Conservation (phyloP, 1,139 yeast species). For the Lizanozyma gosingica region DNA sequence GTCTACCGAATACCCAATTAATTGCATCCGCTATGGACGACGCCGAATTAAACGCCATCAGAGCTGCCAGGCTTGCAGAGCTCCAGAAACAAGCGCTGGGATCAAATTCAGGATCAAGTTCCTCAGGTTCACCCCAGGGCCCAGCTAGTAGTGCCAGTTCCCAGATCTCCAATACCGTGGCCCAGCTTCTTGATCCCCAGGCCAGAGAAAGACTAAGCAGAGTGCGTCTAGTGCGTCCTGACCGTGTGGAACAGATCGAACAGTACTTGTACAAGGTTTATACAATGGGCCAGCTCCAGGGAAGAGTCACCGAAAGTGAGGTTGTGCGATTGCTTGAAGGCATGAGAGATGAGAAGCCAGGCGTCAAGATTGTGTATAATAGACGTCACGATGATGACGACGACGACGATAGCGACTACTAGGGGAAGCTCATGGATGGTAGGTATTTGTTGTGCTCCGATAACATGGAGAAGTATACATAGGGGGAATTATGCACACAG, state of each 20-base stretch:
- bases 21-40: constrained; percentile 57
- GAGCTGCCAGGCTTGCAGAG: constrained; percentile 82
- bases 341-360: background rate
- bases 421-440: constrained; percentile 21
- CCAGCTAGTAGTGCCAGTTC: constrained; percentile 11
- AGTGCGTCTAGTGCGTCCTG: constrained; percentile 84
- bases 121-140: constrained; percentile 7
- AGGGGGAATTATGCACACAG: background rate
- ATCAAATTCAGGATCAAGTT: constrained; percentile 6
- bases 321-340: background rate
- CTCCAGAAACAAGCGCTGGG: constrained; percentile 47
- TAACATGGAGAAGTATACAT: constrained; percentile 1
- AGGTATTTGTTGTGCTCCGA: background rate
- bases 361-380: constrained; percentile 13
- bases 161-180: constrained; percentile 29
- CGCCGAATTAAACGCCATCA: constrained; percentile 75
- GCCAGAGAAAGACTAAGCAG: constrained; percentile 87
- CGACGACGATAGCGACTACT: constrained; percentile 17
- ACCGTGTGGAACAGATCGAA: constrained; percentile 58
- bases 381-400: constrained; percentile 15
- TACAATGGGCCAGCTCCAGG: background rate
- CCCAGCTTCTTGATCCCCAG: constrained; percentile 66
- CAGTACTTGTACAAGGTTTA: constrained; percentile 23
- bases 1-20: too few relatives aligned
- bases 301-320: background rate